Evolutionary conservation across 805 yeast genomes (phyloP).

Genomic region (Ogataea chonburiensis): DNA sequence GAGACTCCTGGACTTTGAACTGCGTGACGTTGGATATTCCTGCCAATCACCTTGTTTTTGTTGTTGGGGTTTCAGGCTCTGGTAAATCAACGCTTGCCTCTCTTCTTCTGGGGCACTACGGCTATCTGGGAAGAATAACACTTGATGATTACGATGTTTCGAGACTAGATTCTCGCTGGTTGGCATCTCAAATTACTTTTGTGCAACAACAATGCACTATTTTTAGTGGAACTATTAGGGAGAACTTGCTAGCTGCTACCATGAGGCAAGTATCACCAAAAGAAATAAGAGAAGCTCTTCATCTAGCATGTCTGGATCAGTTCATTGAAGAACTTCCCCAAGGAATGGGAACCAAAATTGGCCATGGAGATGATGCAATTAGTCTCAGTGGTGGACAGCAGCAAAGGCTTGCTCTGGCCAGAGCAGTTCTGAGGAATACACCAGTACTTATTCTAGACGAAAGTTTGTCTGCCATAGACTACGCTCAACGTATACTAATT

Average conservation of each 20-base stretch:
- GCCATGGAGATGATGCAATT: slow-evolving; percentile 38
- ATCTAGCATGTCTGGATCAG: slow-evolving; percentile 51
- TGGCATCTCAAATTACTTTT: slow-evolving; percentile 61
- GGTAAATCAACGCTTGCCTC: slow-evolving; percentile 85
- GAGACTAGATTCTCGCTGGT: slow-evolving; percentile 46
- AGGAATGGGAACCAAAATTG: slow-evolving; percentile 55
- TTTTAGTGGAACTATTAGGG: slow-evolving; percentile 60
- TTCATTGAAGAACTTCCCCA: slow-evolving; percentile 48
- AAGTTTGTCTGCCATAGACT: slow-evolving; percentile 78
- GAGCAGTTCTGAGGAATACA: slow-evolving; percentile 73
- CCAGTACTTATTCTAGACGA: slow-evolving; percentile 85
- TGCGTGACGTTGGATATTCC: slow-evolving; percentile 46
- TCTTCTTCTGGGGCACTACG: slow-evolving; percentile 61
- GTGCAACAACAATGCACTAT: slow-evolving; percentile 71
- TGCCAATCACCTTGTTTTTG: slow-evolving; percentile 49
- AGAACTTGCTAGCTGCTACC: slow-evolving; percentile 50
- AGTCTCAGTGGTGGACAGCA: slow-evolving; percentile 87
- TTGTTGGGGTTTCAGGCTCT: slow-evolving; percentile 88
- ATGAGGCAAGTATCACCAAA: slow-evolving; percentile 18
- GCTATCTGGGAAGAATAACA: slow-evolving; percentile 54
- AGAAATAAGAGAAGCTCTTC: slow-evolving; percentile 43
- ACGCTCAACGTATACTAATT: slow-evolving; percentile 42
- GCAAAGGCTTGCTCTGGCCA: slow-evolving; percentile 80
- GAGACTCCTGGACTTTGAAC: slow-evolving; percentile 48
- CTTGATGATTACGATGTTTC: slow-evolving; percentile 54